A percentile compares a stretch with the other conserved stretches of the same genome.
Conservation (phyloP, 1,284 basidiomycete species). For the Ceratobasidium sp. region DNA sequence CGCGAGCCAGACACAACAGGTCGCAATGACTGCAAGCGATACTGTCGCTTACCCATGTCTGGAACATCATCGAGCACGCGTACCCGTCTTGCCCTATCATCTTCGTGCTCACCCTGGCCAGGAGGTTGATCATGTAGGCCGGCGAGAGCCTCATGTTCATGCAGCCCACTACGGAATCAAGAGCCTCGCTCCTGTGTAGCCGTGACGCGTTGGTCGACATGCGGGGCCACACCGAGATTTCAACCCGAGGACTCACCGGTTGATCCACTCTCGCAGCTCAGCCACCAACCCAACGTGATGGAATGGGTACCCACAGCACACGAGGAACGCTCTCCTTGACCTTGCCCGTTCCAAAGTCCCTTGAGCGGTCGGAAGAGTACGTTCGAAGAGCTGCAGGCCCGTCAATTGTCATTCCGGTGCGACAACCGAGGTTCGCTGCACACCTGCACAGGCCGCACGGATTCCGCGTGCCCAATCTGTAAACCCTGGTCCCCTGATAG, state of each 20-base stretch:
- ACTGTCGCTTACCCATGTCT: not conserved
- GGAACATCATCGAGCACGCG: not conserved
- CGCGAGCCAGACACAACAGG: not conserved
- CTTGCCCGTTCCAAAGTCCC: not conserved
- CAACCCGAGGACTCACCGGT: not conserved
- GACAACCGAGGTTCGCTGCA: too few relatives aligned
- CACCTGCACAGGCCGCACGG: too few relatives aligned
- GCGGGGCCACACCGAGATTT: not conserved
- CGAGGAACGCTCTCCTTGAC: not conserved
- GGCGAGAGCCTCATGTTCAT: not conserved
- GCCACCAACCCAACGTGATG: not conserved
- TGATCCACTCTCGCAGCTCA: not conserved
- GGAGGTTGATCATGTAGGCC: not conserved
- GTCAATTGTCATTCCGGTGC: too few relatives aligned
- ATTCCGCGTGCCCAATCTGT: not conserved
- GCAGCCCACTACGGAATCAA: slow-evolving; percentile 4
- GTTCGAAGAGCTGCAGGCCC: too few relatives aligned
- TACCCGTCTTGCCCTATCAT: not conserved
- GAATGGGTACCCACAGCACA: slow-evolving; percentile 19
- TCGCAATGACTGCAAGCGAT: slow-evolving; percentile 6
- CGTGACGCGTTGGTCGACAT: not conserved
- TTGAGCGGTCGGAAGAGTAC: too few relatives aligned
- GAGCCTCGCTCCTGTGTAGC: too few relatives aligned
- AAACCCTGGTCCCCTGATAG: slow-evolving; percentile 20
- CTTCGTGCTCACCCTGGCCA: not conserved